Base-by-base conservation (phyloP, 768 basidiomycete genomes). In the Macrolepiota fuliginosa region DNA sequence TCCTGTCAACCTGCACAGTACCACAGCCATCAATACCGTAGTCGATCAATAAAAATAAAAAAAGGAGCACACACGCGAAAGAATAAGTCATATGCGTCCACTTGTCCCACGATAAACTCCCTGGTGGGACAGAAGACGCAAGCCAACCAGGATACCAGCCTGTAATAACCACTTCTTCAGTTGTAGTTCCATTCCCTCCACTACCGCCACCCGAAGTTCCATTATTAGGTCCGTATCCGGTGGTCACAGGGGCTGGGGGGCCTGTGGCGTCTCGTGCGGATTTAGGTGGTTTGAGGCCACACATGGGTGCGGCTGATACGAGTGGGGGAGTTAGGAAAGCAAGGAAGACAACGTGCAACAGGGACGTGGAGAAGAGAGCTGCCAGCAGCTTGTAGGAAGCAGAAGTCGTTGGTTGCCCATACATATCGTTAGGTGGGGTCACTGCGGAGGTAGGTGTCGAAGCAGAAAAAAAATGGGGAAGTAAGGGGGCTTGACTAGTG, bases 41-140 rank as follows among this genome's bases (percentile, higher is more conserved):
- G 3, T 36, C 7, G 29, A 51, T 24, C 40, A 58, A 50, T 36
- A 6, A 32, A 25, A 24, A 47, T 2, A 15, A 61, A 27, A 56
- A 52, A 1, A 51, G 17, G 22, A 11, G 25, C 11, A 66, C 79
- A 63, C 37, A 81, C 87, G 76, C 81, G 64, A 82, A 82, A 6
- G 81, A 76, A 67, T 79, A 81, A 3, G 78, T 80, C 70, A 81
- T 53, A 25, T 74, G 71, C 49, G 74, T 82, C 66, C 85, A 87
- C 67, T 84, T 84, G 32, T 70, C 62, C 86, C 85, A 88, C 24
- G 81, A 77, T 60, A 88, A 75, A 12, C 74, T 69, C 42, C 67
- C 66, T 3, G 82, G 76, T 29, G 52, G 62, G 50, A 42, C 22
- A 52, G 54, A 56, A 19, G 62, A 52, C 15, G 54, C 54, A 1